phyloP scores from a whole-genome alignment of 2,329 filamentous ascomycete species.

The Alternaria solani region DNA sequence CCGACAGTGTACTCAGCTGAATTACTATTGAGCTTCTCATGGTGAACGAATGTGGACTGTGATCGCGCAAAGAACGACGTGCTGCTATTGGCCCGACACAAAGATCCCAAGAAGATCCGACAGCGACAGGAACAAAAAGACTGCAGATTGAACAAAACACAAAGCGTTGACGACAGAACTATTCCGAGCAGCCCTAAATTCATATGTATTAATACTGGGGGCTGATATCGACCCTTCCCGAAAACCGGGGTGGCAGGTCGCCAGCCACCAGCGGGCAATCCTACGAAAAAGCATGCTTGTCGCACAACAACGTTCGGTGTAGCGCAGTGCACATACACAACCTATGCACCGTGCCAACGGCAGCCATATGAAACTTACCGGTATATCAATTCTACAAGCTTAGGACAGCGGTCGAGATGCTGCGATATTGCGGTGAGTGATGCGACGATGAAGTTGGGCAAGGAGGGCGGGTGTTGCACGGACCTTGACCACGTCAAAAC shows the following conservation, averaged over 20 bases:
- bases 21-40: slow-evolving; percentile 32
- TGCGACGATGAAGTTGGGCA: not conserved
- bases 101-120: not conserved
- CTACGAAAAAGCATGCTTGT: slow-evolving; percentile 37
- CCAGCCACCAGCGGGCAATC: slow-evolving; percentile 31
- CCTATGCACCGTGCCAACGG: slow-evolving; percentile 25
- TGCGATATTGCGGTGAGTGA: slow-evolving; percentile 15
- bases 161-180: slow-evolving; percentile 20
- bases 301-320: slow-evolving; percentile 28
- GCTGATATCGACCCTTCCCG: slow-evolving; percentile 6
- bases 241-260: slow-evolving; percentile 31
- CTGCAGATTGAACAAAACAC: slow-evolving; percentile 12
- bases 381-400: slow-evolving; percentile 21
- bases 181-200: slow-evolving; percentile 11
- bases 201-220: slow-evolving; percentile 21
- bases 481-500: slow-evolving; percentile 12
- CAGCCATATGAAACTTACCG: slow-evolving; percentile 21
- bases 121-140: slow-evolving; percentile 9
- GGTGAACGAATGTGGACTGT: slow-evolving; percentile 13
- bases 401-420: slow-evolving; percentile 11
- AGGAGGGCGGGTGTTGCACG: slow-evolving; percentile 14
- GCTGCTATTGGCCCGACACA: slow-evolving; percentile 23
- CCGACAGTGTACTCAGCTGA: slow-evolving; percentile 27
- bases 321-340: slow-evolving; percentile 21
- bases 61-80: slow-evolving; percentile 9